Evolutionary conservation across 768 basidiomycete genomes (phyloP), one percentile per base, ranked within the genome.

Genomic region (Candolleomyces efflorescens): DNA sequence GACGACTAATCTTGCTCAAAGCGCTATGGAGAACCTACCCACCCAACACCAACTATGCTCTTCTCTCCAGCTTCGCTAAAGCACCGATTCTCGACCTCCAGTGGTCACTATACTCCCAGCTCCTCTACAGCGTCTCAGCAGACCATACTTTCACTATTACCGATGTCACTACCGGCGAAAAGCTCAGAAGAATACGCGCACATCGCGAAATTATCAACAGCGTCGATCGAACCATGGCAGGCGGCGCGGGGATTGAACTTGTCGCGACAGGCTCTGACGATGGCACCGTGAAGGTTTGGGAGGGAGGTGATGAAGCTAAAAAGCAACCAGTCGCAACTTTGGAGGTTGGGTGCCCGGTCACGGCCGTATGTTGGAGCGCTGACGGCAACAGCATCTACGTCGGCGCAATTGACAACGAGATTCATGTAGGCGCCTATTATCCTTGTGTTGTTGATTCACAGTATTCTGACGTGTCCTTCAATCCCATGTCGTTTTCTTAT

Each of bases 381-480:
- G 97, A 99, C 67, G 97, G 93, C 1, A 81, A 89, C 58, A 89
- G 84, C 58, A 80, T 97, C 36, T 99, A 92, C 63, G 83, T 92
- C n/a, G 95, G 89, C 4, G 94, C 91, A 13, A 71, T 98, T 65
- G 96, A 99, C 73, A 99, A 99, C 63, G 93, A 94, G 70, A 88
- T 99, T 60, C 94, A 98, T 69, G 94, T 96, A 66, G 62, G 89
- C 80, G 37, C 52, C 58, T 53, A 38, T 24, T 58, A 39, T 48
- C 59, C 22, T 37, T 20, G 7, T n/a, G n/a, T n/a, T n/a, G 6
- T 49, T 38, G 13, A 5, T 36, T 36, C 24, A 9, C 23, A 24
- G 4, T 50, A 41, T n/a, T 59, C 45, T 58, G 32, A 59, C 48
- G 44, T 54, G 56, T 47, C 53, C 51, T 23, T n/a, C 54, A 12